These are phyloP conservation scores for Neocallimastix lanati DNA, from an alignment of 192 early-diverging fungal genomes.

Conservation along the genomic window DNA sequence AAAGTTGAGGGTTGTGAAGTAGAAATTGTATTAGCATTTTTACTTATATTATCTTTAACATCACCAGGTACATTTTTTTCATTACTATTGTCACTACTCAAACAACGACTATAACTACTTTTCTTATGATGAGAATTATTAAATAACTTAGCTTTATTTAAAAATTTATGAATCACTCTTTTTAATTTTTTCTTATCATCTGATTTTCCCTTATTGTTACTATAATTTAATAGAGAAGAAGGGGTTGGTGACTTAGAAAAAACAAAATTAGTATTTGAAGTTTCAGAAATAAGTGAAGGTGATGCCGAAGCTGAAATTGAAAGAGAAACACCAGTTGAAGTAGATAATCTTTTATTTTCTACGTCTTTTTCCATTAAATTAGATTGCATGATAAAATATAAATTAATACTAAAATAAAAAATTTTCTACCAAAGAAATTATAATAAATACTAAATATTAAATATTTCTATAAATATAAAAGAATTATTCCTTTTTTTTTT, in stretches of 20 bases:
- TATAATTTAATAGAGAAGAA: not conserved
- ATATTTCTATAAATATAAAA: not conserved
- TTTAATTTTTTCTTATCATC: not conserved
- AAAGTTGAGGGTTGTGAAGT: not conserved
- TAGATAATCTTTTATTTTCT: not conserved
- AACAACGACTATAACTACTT: not conserved
- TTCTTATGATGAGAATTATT: not conserved
- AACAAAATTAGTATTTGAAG: not conserved
- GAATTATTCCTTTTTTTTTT: not conserved
- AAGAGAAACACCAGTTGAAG: not conserved
- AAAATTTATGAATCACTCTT: not conserved
- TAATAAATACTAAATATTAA: not conserved
- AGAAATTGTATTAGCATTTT: not conserved
- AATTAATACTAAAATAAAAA: not conserved
- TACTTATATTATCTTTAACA: not conserved
- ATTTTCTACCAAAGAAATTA: not conserved
- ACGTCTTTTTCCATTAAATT: not conserved
- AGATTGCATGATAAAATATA: not conserved
- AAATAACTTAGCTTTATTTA: not conserved
- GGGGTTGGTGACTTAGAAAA: not conserved
- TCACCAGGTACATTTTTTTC: not conserved
- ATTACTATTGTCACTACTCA: not conserved
- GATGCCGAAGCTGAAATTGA: not conserved
- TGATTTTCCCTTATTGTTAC: not conserved
- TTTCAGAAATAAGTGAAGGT: not conserved